A percentile compares a stretch with the other conserved stretches of the same genome.
phyloP scores from a whole-genome alignment of 2,329 filamentous ascomycete species.

The Colletotrichum sp. region DNA sequence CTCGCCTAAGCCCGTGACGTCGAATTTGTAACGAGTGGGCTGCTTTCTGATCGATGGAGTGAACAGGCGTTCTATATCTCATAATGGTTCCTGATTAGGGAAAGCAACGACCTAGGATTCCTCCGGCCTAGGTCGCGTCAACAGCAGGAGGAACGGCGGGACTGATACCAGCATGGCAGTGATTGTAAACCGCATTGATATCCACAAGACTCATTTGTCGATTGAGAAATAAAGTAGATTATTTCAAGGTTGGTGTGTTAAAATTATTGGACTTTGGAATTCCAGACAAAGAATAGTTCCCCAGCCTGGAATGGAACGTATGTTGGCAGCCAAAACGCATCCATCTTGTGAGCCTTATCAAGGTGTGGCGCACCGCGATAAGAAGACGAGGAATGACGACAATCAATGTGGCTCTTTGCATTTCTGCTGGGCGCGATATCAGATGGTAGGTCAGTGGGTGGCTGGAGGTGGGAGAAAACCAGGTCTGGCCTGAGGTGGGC shows the following conservation, averaged over 20 bases:
- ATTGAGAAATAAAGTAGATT: background rate
- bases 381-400: background rate
- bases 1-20: background rate
- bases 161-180: constrained; percentile 13
- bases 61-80: background rate
- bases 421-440: background rate
- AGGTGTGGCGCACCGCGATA: background rate
- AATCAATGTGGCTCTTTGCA: background rate
- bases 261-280: background rate
- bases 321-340: background rate
- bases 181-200: constrained; percentile 11
- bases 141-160: background rate
- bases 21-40: background rate
- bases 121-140: background rate
- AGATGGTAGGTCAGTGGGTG: background rate
- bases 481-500: background rate
- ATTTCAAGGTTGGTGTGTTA: background rate
- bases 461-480: background rate
- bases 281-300: background rate
- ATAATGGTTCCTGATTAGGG: background rate
- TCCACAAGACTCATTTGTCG: background rate
- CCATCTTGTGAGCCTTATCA: background rate
- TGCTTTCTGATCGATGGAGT: background rate
- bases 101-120: background rate
- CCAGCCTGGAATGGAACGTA: background rate